These are phyloP conservation scores for Ophiostoma novo-ulmi DNA, from an alignment of 2,329 filamentous ascomycete species.

Conservation along the genomic window DNA sequence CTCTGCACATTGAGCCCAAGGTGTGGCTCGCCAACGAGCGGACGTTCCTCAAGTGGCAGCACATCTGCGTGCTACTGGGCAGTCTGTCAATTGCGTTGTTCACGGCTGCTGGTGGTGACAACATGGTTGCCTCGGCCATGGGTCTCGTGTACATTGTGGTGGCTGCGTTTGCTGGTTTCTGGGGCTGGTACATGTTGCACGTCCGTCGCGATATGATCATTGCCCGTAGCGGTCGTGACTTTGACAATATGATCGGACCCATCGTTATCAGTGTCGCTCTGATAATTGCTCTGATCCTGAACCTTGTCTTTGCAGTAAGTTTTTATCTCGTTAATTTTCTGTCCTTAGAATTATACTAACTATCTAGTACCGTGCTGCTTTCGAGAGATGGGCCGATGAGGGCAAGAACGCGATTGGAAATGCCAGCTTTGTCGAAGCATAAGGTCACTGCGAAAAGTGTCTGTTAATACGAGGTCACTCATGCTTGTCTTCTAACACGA, in stretches of 20 bases:
- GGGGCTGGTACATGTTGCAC: conserved; percentile 83
- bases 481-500: not conserved
- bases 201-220: conserved; percentile 72
- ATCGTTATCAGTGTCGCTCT: conserved; percentile 76
- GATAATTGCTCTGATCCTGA: conserved; percentile 71
- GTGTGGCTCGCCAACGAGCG: conserved; percentile 98
- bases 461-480: not conserved
- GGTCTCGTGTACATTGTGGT: conserved; percentile 80
- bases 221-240: conserved; percentile 82
- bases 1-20: conserved; percentile 90
- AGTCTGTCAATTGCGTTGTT: conserved; percentile 78
- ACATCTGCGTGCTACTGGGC: conserved; percentile 83
- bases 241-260: conserved; percentile 83
- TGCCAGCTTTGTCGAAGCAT: conserved; percentile 19
- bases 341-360: not conserved
- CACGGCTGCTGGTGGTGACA: conserved; percentile 71
- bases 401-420: conserved; percentile 1
- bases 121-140: conserved; percentile 69
- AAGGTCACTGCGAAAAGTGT: not conserved
- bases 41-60: conserved; percentile 98
- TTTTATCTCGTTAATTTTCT: not conserved
- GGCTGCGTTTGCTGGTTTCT: conserved; percentile 74
- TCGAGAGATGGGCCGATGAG: conserved; percentile 26
- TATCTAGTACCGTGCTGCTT: conserved; percentile 27
- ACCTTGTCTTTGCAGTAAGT: conserved; percentile 70